Conservation (phyloP, 768 basidiomycete genomes). For the Hydnomerulius pinastri region DNA sequence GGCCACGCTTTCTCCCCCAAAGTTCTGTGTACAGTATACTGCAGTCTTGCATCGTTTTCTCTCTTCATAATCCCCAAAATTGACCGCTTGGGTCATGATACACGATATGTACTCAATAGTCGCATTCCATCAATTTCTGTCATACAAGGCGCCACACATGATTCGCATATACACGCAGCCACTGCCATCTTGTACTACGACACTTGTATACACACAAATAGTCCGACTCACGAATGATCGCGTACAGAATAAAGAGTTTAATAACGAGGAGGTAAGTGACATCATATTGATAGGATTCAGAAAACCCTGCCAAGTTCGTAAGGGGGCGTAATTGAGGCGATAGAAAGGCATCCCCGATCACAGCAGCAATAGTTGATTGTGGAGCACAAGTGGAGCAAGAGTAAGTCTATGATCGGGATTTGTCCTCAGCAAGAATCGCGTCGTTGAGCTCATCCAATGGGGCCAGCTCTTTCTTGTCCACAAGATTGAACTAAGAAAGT, state of each 20-base stretch:
- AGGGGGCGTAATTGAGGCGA: neutral
- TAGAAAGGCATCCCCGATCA: no score
- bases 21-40: constrained; percentile 4
- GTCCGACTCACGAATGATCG: no score
- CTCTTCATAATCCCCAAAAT: no score
- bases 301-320: no score
- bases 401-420: constrained; percentile 26
- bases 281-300: no score
- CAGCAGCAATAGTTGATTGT: no score
- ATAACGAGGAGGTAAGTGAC: no score
- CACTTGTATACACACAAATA: constrained; percentile 9
- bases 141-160: neutral
- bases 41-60: neutral
- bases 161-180: constrained; percentile 1
- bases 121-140: neutral
- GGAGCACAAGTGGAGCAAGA: neutral
- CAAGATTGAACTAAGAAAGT: constrained; percentile 71
- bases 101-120: constrained; percentile 4
- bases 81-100: no score
- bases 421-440: constrained; percentile 72
- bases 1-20: neutral
- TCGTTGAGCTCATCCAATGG: constrained; percentile 95
- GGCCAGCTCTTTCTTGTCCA: constrained; percentile 96
- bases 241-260: no score
- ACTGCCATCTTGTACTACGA: constrained; percentile 12